Conservation (phyloP, 805 yeast species). For the Sugiyamaella valdiviana region DNA sequence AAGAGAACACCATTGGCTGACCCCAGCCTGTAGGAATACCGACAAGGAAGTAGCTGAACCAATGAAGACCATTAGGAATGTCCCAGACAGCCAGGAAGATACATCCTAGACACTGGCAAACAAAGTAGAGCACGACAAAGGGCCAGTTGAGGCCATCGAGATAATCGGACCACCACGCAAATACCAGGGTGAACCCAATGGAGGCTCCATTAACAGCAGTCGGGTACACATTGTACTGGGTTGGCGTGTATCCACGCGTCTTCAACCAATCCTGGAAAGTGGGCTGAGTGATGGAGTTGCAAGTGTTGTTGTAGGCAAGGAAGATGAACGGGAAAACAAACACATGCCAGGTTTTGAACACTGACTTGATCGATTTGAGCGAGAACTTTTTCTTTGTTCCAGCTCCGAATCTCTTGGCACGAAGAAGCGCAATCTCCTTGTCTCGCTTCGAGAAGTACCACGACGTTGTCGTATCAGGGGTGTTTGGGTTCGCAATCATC, state of each 20-base stretch:
- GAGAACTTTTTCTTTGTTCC: background rate
- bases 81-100: conserved; percentile 43
- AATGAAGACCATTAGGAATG: conserved; percentile 43
- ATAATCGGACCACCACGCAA: conserved; percentile 37
- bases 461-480: conserved; percentile 40
- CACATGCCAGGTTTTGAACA: conserved; percentile 43
- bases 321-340: conserved; percentile 40
- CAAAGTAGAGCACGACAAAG: conserved; percentile 36
- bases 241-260: conserved; percentile 30
- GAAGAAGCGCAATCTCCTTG: conserved; percentile 36
- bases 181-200: conserved; percentile 33
- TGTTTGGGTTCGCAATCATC: conserved; percentile 40
- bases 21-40: conserved; percentile 48
- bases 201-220: conserved; percentile 36
- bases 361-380: conserved; percentile 31
- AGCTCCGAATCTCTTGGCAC: conserved; percentile 29
- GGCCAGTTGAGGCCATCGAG: conserved; percentile 35
- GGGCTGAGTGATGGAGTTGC: conserved; percentile 37
- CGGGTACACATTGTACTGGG: conserved; percentile 39
- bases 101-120: conserved; percentile 37
- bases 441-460: conserved; percentile 41
- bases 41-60: conserved; percentile 44
- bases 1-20: conserved; percentile 50
- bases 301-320: conserved; percentile 35
- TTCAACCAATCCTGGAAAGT: conserved; percentile 44